Evolutionary conservation across 192 early-diverging fungal species (phyloP).

Genomic region (Coemansia asiatica): DNA sequence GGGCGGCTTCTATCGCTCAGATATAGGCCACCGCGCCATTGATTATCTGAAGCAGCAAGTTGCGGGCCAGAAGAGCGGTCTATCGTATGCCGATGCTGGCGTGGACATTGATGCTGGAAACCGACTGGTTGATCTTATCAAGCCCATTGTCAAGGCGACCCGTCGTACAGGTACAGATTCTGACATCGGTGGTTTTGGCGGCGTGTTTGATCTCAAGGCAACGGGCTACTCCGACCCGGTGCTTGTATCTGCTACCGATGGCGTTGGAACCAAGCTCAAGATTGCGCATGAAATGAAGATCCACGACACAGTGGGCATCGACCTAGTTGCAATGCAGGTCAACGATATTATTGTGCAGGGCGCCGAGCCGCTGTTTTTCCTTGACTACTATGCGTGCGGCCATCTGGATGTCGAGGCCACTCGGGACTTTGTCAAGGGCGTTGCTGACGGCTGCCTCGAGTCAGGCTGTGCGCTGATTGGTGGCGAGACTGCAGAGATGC

Average conservation of each 20-base stretch:
- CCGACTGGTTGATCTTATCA: constrained; percentile 92
- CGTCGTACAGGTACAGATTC: constrained; percentile 89
- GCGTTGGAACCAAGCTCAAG: constrained; percentile 98
- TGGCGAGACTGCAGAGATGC: constrained; percentile 99
- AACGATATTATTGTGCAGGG: constrained; percentile 99
- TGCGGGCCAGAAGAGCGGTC: constrained; percentile 51
- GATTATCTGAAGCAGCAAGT: constrained; percentile 43
- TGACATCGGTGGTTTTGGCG: constrained; percentile 98
- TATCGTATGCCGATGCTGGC: constrained; percentile 95
- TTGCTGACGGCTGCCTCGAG: constrained; percentile 89
- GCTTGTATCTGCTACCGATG: constrained; percentile 96
- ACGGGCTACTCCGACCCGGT: constrained; percentile 92
- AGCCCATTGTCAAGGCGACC: constrained; percentile 92
- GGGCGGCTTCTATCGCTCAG: constrained; percentile 82
- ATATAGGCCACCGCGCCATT: constrained; percentile 83
- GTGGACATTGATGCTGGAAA: constrained; percentile 97
- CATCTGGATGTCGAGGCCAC: constrained; percentile 92
- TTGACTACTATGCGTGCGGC: constrained; percentile 97
- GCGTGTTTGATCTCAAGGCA: constrained; percentile 93
- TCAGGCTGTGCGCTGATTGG: constrained; percentile 94
- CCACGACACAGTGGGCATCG: constrained; percentile 94
- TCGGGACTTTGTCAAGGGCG: constrained; percentile 86
- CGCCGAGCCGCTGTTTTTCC: constrained; percentile 97
- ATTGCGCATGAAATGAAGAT: constrained; percentile 83
- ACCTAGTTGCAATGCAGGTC: constrained; percentile 99